Evolutionary conservation across 208 protist genomes (phyloP), one percentile per base, ranked within the genome.

Genomic region (Trypanosoma rangeli): DNA sequence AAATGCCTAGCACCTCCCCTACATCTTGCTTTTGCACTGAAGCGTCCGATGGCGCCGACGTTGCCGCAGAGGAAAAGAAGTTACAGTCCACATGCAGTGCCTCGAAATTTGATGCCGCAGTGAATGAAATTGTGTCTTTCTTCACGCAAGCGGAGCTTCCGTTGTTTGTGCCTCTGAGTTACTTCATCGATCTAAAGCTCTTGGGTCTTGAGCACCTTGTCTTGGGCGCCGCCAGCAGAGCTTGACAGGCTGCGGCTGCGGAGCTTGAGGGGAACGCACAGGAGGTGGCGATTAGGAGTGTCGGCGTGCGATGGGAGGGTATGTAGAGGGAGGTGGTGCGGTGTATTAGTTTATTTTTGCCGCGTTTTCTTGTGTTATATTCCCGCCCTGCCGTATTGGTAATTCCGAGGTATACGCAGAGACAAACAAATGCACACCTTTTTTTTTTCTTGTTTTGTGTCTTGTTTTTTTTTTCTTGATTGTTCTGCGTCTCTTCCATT

Each of bases 141-240:
- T 68, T 82, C 39, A 12, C 67, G 22, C 10, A 15, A 1, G 48
- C 48, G 24, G 76, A 86, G 9, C 70, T 62, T 0, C 82, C 85
- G 22, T 66, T 90, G 5, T 90, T 85, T 61, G 70, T 90, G 31
- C 44, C 59, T 42, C 53, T 73, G 24, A 46, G 49, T 1, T 72
- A 60, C 20, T 71, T 84, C 29, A 35, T 74, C 4, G 54, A 75
- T 39, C 60, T 89, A 68, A 74, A 64, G 26, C 18, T 16, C 1
- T 67, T 70, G 42, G 64, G 62, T n/a, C 28, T 53, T 60, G 16
- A 10, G 3, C 28, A 65, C 44, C 29, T 76, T 42, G 28, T 76
- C 28, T 59, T 16, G 31, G 56, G 48, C 1, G 33, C 9, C 18
- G 58, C 2, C 3, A 13, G 5, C 48, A 37, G 4, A 3, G 35